Evolutionary conservation across 257 asterid genomes (phyloP).

Genomic region (Fraxinus pennsylvanica): DNA sequence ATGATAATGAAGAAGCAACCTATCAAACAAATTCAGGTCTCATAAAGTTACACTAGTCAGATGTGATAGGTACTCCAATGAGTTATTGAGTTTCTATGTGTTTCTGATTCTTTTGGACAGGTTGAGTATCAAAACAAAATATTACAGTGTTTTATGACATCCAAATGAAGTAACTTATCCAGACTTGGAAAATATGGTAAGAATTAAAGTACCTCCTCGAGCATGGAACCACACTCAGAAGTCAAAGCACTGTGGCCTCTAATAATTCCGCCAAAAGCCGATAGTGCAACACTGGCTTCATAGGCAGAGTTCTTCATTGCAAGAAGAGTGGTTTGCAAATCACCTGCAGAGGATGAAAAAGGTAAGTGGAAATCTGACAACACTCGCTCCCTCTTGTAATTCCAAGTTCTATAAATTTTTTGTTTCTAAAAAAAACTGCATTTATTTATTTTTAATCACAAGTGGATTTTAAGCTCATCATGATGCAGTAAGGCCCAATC

Average conservation of each 20-base stretch:
- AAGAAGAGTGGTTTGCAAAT: slow-evolving; percentile 83
- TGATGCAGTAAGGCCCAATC: slow-evolving; percentile 19
- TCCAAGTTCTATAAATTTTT: slow-evolving; percentile 14
- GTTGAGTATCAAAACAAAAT: slow-evolving; percentile 7
- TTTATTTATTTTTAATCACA: background rate
- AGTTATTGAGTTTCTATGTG: too few relatives aligned
- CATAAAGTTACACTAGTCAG: background rate
- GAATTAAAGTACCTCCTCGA: slow-evolving; percentile 72
- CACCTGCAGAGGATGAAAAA: slow-evolving; percentile 53
- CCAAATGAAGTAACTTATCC: slow-evolving; percentile 1
- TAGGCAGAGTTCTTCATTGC: slow-evolving; percentile 86
- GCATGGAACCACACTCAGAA: slow-evolving; percentile 98
- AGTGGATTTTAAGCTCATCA: background rate
- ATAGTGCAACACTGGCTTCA: slow-evolving; percentile 77
- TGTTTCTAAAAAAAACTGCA: background rate
- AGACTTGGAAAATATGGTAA: slow-evolving; percentile 18
- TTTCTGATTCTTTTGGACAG: background rate
- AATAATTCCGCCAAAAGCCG: slow-evolving; percentile 70
- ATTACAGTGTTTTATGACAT: slow-evolving; percentile 2
- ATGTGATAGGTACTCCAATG: background rate
- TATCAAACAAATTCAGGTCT: background rate
- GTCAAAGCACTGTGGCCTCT: slow-evolving; percentile 91
- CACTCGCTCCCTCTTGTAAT: slow-evolving; percentile 19
- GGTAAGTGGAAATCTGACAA: slow-evolving; percentile 8
- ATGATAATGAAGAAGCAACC: too few relatives aligned